Base-by-base conservation (phyloP, 2,329 filamentous ascomycete species). In the Aspergillus niger region DNA sequence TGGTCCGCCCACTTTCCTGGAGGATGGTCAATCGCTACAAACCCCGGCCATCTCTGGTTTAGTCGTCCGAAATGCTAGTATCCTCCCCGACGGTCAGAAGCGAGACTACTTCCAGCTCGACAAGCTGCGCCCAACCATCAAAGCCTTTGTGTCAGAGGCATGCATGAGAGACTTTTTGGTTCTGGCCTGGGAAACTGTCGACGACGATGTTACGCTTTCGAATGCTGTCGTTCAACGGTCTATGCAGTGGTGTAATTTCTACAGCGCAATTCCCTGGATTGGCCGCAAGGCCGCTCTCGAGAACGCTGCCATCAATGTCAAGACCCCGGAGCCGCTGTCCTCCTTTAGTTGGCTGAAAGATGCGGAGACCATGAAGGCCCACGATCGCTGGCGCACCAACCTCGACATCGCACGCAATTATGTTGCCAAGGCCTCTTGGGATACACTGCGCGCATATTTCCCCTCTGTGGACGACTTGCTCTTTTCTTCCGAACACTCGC, bases 311-410 rank as follows among this genome's bases (percentile, higher is more conserved):
- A 52, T 72, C 8, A 76, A 76, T 32, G 63, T 65, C 24, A 72
- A 74, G 10, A 65, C 63, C 8, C 54, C 63, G 0, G 74, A 80
- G 59, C 80, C 80, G 11, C 69, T 82, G 3, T 76, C 79, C 5
- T 78, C 80, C 1, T 78, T 82, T 58, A 74, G 77, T 54, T 82
- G 79, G 79, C 62, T 82, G 57, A 82, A 82, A 62, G 76, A 80
- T 44, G 69, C 75, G 10, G 70, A 76, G n/a, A 73, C 79, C 13
- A 81, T 81, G 73, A 73, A 75, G 39, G 64, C 72, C 0, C 80
- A 82, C 53, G 75, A 80, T 41, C 67, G 60, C 30, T 82, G 79
- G 79, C 75, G 74, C 49, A 69, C 67, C 1, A 77, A 77, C 52
- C 32, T 62, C 22, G 63, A 69, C 2, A 61, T 77, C 11, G 39